These are phyloP conservation scores for Magnolia sinica DNA, from an alignment of 164 flowering plant genomes.

Conservation along the genomic window DNA sequence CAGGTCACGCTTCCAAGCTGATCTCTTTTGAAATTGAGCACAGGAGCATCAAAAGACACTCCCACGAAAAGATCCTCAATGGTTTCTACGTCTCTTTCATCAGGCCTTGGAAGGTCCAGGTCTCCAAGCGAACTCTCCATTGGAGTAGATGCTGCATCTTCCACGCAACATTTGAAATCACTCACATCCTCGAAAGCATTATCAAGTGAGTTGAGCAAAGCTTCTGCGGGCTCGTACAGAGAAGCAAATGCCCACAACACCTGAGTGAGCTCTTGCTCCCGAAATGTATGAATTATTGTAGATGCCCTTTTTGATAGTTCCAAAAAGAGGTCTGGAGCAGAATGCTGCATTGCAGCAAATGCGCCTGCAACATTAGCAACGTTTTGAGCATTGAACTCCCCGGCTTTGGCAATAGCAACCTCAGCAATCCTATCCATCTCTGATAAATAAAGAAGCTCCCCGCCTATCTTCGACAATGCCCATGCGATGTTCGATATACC, in stretches of 20 bases:
- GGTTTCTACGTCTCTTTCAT: constrained; percentile 16
- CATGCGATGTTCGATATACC: constrained; percentile 89
- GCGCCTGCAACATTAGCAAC: constrained; percentile 96
- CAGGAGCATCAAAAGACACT: constrained; percentile 24
- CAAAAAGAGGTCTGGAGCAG: constrained; percentile 73
- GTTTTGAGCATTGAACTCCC: constrained; percentile 90
- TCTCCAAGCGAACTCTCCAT: constrained; percentile 6
- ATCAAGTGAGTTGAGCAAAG: constrained; percentile 67
- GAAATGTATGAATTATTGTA: constrained; percentile 54
- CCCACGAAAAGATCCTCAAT: constrained; percentile 19
- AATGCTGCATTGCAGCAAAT: constrained; percentile 94
- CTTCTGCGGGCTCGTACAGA: constrained; percentile 68
- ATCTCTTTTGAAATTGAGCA: constrained; percentile 58
- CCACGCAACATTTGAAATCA: constrained; percentile 36
- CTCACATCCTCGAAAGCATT: constrained; percentile 35
- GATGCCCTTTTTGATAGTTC: constrained; percentile 73
- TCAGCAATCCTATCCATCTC: constrained; percentile 99
- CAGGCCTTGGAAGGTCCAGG: constrained; percentile 3
- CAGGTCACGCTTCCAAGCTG: constrained; percentile 91
- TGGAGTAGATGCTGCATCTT: constrained; percentile 10
- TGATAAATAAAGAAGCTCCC: constrained; percentile 79
- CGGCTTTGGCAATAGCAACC: constrained; percentile 71
- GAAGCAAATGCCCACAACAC: constrained; percentile 97
- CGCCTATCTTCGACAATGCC: constrained; percentile 97
- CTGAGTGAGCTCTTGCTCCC: constrained; percentile 85